Evolutionary conservation across 2,329 filamentous ascomycete genomes (phyloP).

Genomic region (Cercospora zeae-maydis): DNA sequence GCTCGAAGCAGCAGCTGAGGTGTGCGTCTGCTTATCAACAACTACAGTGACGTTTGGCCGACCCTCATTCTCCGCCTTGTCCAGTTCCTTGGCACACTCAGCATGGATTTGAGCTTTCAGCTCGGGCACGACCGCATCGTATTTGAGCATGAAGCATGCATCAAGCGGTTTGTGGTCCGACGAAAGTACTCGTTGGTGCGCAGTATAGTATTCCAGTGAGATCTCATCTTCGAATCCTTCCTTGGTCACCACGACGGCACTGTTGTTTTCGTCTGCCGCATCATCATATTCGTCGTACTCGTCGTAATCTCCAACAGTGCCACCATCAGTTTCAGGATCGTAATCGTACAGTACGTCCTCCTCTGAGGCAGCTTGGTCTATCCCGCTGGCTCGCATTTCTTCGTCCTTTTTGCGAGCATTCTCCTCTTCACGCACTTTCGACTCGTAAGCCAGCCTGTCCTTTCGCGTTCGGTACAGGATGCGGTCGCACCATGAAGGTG

Average conservation of each 20-base stretch:
- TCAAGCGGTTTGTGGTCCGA: constrained; percentile 94
- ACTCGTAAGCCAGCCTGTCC: constrained; percentile 63
- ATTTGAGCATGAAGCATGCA: constrained; percentile 77
- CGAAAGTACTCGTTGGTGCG: constrained; percentile 83
- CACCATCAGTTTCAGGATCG: constrained; percentile 73
- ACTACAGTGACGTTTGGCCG: constrained; percentile 69
- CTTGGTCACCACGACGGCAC: constrained; percentile 54
- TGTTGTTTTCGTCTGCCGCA: constrained; percentile 46
- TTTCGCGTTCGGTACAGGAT: constrained; percentile 78
- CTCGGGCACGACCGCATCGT: constrained; percentile 80
- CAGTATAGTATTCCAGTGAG: constrained; percentile 67
- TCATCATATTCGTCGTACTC: constrained; percentile 53
- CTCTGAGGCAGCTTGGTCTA: constrained; percentile 70
- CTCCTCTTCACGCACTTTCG: constrained; percentile 60
- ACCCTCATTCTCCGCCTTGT: constrained; percentile 87
- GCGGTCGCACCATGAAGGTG: constrained; percentile 95
- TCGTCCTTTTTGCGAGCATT: constrained; percentile 69
- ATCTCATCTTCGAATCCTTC: constrained; percentile 57
- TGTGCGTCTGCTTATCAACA: constrained; percentile 57
- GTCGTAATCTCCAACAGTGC: constrained; percentile 51
- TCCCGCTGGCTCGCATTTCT: constrained; percentile 76
- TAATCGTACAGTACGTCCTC: constrained; percentile 88
- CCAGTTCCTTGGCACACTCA: constrained; percentile 82
- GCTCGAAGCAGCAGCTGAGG: constrained; percentile 28
- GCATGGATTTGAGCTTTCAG: constrained; percentile 79